Percentiles rank a stretch among this genome's conserved stretches.
phyloP scores from a whole-genome alignment of 352 stramenopile genomes.

The Phytophthora macrochlamydospora region DNA sequence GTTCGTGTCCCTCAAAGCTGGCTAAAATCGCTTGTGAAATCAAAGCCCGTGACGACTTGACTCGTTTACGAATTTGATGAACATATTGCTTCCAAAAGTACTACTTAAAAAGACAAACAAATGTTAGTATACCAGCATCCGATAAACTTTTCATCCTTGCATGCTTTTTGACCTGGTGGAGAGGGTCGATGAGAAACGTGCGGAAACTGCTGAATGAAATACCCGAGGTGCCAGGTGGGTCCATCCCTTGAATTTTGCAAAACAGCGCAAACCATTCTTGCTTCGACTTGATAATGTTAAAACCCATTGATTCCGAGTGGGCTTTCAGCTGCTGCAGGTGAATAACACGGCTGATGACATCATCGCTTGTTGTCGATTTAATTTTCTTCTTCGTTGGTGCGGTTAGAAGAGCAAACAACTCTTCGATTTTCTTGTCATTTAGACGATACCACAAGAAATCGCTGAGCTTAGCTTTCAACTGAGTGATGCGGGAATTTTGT shows the following conservation, averaged over 20 bases:
- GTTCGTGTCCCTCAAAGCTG: conserved; percentile 13
- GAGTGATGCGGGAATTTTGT: conserved; percentile 23
- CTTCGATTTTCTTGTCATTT: conserved; percentile 19
- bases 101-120: conserved; percentile 4
- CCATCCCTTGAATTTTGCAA: conserved; percentile 32
- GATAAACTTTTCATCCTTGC: not conserved
- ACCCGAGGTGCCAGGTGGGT: conserved; percentile 2
- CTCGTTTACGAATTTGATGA: conserved; percentile 17
- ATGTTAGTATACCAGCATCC: not conserved
- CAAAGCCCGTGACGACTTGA: conserved; percentile 10
- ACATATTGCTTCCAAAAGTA: conserved; percentile 40
- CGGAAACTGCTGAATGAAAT: conserved; percentile 39
- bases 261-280: conserved; percentile 51
- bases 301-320: conserved; percentile 24
- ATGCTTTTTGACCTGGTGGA: conserved; percentile 36
- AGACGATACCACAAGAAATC: conserved; percentile 33
- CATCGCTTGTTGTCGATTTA: not conserved
- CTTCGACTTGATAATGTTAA: conserved; percentile 20
- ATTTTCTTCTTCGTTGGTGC: conserved; percentile 1
- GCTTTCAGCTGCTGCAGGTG: conserved; percentile 25
- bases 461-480: conserved; percentile 29
- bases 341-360: conserved; percentile 8
- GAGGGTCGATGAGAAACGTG: conserved; percentile 44
- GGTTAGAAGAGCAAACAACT: conserved; percentile 27
- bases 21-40: conserved; percentile 10